Percentiles rank a stretch among this genome's conserved stretches.
Evolutionary conservation across 768 basidiomycete genomes (phyloP).

Genomic region (Trametes meyenii): DNA sequence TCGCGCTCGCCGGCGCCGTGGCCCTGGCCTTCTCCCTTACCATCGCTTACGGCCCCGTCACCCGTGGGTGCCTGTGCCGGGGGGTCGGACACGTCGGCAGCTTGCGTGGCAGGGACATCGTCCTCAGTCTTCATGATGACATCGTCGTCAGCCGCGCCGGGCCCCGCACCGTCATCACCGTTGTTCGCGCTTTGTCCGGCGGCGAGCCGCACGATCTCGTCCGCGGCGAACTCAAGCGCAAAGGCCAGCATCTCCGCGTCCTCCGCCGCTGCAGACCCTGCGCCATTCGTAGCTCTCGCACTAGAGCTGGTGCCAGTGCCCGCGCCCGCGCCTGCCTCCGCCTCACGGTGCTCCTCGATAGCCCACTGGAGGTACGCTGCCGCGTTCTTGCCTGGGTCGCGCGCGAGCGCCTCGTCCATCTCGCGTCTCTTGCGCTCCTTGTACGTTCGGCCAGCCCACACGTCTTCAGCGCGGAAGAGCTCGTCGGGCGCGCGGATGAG

Average conservation of each 20-base stretch:
- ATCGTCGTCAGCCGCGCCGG: constrained; percentile 18
- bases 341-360: constrained; percentile 36
- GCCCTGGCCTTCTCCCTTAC: not conserved
- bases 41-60: not conserved
- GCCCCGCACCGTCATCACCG: constrained; percentile 21
- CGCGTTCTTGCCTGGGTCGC: constrained; percentile 35
- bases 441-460: constrained; percentile 37
- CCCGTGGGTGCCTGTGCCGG: not conserved
- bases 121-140: constrained; percentile 16
- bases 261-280: constrained; percentile 39
- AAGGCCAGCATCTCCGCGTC: constrained; percentile 53
- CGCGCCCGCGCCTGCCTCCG: constrained; percentile 22
- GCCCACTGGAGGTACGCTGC: constrained; percentile 34
- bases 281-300: constrained; percentile 9
- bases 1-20: not conserved
- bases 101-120: constrained; percentile 4
- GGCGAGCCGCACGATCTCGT: constrained; percentile 49
- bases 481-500: constrained; percentile 46
- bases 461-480: constrained; percentile 41
- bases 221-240: constrained; percentile 61
- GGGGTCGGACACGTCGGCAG: not conserved
- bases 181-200: constrained; percentile 23
- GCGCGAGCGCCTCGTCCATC: constrained; percentile 34
- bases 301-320: constrained; percentile 12
- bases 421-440: constrained; percentile 37